Conservation (phyloP, 75 land plant genomes). For the Cupressus sempervirens region DNA sequence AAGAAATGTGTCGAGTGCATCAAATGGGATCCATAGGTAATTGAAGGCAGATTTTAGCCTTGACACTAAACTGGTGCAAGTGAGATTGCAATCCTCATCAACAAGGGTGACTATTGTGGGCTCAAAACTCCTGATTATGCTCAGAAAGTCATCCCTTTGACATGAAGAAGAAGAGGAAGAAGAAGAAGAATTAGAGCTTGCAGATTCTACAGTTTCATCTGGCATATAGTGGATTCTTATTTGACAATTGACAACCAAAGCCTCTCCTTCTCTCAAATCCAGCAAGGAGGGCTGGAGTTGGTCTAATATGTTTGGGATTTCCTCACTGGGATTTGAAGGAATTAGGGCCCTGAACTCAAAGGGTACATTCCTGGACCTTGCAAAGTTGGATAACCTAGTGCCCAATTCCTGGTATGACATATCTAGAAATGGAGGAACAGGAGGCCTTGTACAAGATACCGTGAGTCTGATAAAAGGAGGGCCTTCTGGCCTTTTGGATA, state of each 20-base stretch:
- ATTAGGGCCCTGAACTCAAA: constrained; percentile 26
- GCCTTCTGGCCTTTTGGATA: constrained; percentile 47
- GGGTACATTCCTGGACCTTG: constrained; percentile 46
- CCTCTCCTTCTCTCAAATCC: constrained; percentile 47
- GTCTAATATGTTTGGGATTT: constrained; percentile 30
- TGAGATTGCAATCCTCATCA: constrained; percentile 56
- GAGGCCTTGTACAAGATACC: constrained; percentile 40
- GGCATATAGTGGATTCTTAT: constrained; percentile 47
- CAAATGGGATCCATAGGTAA: constrained; percentile 76
- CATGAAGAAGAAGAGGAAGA: neutral
- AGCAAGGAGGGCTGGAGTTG: constrained; percentile 24
- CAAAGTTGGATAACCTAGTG: constrained; percentile 51
- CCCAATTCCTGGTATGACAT: constrained; percentile 48
- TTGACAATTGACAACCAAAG: constrained; percentile 59
- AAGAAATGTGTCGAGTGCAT: constrained; percentile 60
- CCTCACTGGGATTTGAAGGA: neutral
- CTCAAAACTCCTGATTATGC: constrained; percentile 29
- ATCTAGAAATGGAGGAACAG: constrained; percentile 51
- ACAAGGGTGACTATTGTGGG: constrained; percentile 39
- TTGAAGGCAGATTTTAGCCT: constrained; percentile 48
- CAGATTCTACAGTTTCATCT: constrained; percentile 18
- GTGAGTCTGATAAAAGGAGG: constrained; percentile 57
- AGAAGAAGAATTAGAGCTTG: neutral
- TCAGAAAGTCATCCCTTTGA: constrained; percentile 32
- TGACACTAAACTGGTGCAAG: constrained; percentile 26